phyloP scores from a whole-genome alignment of 202 grass and related monocot genomes.

The Elaeis oleifera region DNA sequence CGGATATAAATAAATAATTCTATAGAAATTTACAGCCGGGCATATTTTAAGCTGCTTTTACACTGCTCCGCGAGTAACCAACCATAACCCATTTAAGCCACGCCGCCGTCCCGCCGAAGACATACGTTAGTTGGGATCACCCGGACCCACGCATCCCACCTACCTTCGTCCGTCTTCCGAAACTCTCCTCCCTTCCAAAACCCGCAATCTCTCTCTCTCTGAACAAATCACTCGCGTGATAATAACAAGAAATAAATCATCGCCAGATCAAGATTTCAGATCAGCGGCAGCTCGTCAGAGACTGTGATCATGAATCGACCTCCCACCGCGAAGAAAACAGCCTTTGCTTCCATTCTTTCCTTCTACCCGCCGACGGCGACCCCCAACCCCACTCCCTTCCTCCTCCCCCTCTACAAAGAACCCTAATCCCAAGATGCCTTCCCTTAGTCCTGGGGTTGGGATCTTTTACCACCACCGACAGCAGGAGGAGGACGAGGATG shows the following conservation, averaged over 20 bases:
- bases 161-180: too few relatives aligned
- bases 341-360: conserved; percentile 94
- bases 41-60: too few relatives aligned
- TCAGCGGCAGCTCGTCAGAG: not conserved
- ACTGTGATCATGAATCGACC: not conserved
- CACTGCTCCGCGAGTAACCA: too few relatives aligned
- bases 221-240: not conserved
- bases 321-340: conserved; percentile 13
- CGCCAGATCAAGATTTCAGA: not conserved
- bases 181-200: conserved; percentile 50
- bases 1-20: too few relatives aligned
- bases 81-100: too few relatives aligned
- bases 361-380: conserved; percentile 71
- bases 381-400: conserved; percentile 28
- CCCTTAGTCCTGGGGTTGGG: not conserved
- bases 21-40: too few relatives aligned
- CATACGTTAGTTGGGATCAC: too few relatives aligned
- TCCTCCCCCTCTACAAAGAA: conserved; percentile 2
- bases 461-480: conserved; percentile 8
- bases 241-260: not conserved
- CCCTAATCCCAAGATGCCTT: not conserved
- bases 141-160: too few relatives aligned
- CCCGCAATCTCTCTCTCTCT: conserved; percentile 55
- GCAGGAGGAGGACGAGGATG: conserved; percentile 11
- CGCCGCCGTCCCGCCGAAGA: too few relatives aligned